Evolutionary conservation across 805 yeast genomes (phyloP).

Genomic region (Wickerhamiella parazyma): DNA sequence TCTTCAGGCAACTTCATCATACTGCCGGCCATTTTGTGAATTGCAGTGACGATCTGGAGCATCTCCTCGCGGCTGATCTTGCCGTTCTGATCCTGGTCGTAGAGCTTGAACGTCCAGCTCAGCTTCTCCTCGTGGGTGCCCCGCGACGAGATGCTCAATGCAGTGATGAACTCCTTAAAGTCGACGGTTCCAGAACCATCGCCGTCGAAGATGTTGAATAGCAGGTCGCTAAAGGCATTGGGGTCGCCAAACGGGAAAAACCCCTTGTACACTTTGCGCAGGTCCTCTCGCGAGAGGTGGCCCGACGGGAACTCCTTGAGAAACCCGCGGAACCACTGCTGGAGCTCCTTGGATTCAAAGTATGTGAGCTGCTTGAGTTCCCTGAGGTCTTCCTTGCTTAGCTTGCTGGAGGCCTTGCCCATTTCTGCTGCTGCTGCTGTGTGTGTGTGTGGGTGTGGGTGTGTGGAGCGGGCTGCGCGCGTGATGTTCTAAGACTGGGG

Average conservation of each 20-base stretch:
- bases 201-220: slow-evolving; percentile 78
- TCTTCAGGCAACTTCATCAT: slow-evolving; percentile 83
- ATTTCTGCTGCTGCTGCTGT: no score
- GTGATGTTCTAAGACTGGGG: no score
- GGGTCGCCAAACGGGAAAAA: slow-evolving; percentile 99
- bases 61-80: slow-evolving; percentile 63
- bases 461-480: no score
- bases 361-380: slow-evolving; percentile 74
- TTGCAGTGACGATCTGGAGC: slow-evolving; percentile 63
- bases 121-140: slow-evolving; percentile 77
- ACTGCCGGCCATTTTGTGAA: slow-evolving; percentile 89
- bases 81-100: slow-evolving; percentile 75
- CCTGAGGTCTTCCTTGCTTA: slow-evolving; percentile 78
- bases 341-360: slow-evolving; percentile 85
- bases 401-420: slow-evolving; percentile 92
- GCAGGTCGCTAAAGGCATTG: slow-evolving; percentile 71
- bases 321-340: slow-evolving; percentile 98
- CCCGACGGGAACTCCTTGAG: slow-evolving; percentile 89
- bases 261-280: slow-evolving; percentile 83
- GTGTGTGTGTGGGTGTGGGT: no score
- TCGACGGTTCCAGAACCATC: slow-evolving; percentile 72
- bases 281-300: slow-evolving; percentile 71
- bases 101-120: slow-evolving; percentile 78
- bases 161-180: slow-evolving; percentile 83
- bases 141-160: slow-evolving; percentile 72